Conservation (phyloP, 2,329 filamentous ascomycete genomes). For the Fusarium caatingaense region DNA sequence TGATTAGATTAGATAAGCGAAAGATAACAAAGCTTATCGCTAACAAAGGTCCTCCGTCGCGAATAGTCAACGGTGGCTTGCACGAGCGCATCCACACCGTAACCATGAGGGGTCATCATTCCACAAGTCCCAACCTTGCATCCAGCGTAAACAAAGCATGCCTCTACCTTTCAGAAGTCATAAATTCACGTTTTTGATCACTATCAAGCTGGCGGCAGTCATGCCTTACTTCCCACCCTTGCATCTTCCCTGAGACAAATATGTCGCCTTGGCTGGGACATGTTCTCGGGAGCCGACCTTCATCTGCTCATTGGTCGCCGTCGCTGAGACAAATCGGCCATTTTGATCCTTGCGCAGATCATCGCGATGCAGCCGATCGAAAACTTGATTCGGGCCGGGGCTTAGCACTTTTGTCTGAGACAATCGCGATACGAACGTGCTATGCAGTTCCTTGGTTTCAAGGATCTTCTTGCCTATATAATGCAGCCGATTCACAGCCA, state of each 20-base stretch:
- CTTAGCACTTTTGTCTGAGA: not conserved
- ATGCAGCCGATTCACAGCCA: not conserved
- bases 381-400: not conserved
- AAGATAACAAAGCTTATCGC: not conserved
- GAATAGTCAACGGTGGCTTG: not conserved
- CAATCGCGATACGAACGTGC: not conserved
- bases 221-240: not conserved
- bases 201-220: accelerated
- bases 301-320: not conserved
- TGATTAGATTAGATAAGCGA: not conserved
- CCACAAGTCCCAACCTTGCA: not conserved
- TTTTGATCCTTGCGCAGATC: not conserved
- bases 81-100: not conserved
- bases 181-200: accelerated
- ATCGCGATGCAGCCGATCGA: not conserved
- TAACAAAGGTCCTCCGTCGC: not conserved
- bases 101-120: not conserved
- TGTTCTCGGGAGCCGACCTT: not conserved
- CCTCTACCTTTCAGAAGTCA: too few species aligned
- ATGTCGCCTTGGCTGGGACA: not conserved
- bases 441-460: not conserved
- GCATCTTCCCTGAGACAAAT: not conserved
- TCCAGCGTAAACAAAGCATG: not conserved
- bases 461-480: not conserved
- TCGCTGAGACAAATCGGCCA: not conserved